Evolutionary conservation across 139 green algal genomes (phyloP).

Genomic region (Medakamo hakoo): DNA sequence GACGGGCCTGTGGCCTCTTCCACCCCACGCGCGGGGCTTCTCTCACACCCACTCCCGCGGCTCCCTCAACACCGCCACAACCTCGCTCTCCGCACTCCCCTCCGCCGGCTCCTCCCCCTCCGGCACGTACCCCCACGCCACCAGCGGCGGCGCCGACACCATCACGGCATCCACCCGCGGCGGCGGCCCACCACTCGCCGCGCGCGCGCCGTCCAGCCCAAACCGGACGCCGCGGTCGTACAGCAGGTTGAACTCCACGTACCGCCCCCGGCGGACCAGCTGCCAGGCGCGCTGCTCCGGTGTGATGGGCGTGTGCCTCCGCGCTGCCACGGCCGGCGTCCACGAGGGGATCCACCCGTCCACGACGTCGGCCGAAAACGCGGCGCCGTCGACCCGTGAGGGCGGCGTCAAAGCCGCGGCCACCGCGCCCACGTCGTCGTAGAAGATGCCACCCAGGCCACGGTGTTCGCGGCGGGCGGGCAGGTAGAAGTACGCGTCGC

Average conservation of each 20-base stretch:
- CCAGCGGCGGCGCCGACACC: slow-evolving; percentile 79
- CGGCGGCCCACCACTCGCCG: too few species aligned
- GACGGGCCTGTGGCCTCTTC: too few species aligned
- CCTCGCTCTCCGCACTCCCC: slow-evolving; percentile 33
- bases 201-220: slow-evolving; percentile 59
- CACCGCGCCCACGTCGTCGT: slow-evolving; percentile 66
- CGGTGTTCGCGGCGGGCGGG: slow-evolving; percentile 80
- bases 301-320: slow-evolving; percentile 23
- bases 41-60: slow-evolving; percentile 43
- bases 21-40: too few species aligned
- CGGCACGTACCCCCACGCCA: slow-evolving; percentile 78
- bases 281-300: slow-evolving; percentile 81
- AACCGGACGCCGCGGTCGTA: slow-evolving; percentile 90
- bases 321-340: slow-evolving; percentile 41
- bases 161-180: slow-evolving; percentile 93
- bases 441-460: slow-evolving; percentile 92
- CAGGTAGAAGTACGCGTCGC: slow-evolving; percentile 97
- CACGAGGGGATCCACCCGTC: slow-evolving; percentile 55
- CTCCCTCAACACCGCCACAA: slow-evolving; percentile 46
- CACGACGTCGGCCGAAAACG: slow-evolving; percentile 40
- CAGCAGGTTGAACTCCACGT: slow-evolving; percentile 98
- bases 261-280: slow-evolving; percentile 59
- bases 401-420: slow-evolving; percentile 2
- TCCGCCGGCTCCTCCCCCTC: slow-evolving; percentile 38
- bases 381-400: slow-evolving; percentile 25